Percentiles rank a stretch among this genome's conserved stretches.
Conservation (phyloP, 176 grass and related monocot species). For the Dactylis glomerata region DNA sequence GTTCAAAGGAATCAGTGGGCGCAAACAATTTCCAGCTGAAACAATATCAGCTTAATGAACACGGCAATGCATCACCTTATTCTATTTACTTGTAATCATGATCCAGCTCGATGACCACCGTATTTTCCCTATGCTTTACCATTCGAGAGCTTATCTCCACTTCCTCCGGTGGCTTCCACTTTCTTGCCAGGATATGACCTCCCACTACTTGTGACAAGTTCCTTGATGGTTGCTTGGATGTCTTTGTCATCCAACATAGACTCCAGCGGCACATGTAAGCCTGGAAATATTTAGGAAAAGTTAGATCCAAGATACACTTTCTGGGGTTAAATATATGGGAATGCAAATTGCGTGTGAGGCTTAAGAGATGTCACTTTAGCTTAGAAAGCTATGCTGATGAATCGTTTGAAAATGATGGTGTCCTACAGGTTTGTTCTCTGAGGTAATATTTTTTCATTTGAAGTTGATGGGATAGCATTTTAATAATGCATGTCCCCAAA, state of each 20-base stretch:
- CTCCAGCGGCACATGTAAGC: slow-evolving; percentile 86
- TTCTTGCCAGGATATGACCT: slow-evolving; percentile 46
- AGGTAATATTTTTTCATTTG: slow-evolving; percentile 15
- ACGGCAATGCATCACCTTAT: slow-evolving; percentile 23
- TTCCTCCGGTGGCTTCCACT: slow-evolving; percentile 24
- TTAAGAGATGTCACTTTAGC: slow-evolving; percentile 26
- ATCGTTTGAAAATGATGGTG: slow-evolving; percentile 26
- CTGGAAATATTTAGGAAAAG: slow-evolving; percentile 38
- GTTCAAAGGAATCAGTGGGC: slow-evolving; percentile 12
- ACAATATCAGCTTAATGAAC: background rate
- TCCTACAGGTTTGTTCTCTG: slow-evolving; percentile 12
- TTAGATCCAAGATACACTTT: slow-evolving; percentile 37
- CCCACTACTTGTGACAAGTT: slow-evolving; percentile 62
- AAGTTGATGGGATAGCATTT: slow-evolving; percentile 12
- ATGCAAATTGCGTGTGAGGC: slow-evolving; percentile 5
- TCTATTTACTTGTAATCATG: slow-evolving; percentile 35
- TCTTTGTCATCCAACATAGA: slow-evolving; percentile 70
- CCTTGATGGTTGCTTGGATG: slow-evolving; percentile 72
- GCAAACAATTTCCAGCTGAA: slow-evolving; percentile 16
- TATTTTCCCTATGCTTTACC: slow-evolving; percentile 41
- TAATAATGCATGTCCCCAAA: slow-evolving; percentile 19
- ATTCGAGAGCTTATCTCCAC: slow-evolving; percentile 47
- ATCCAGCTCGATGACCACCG: background rate
- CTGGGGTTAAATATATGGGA: background rate
- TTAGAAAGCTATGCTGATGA: slow-evolving; percentile 23